Conservation (phyloP, 2,329 filamentous ascomycete species). For the Scytalidium sp. region DNA sequence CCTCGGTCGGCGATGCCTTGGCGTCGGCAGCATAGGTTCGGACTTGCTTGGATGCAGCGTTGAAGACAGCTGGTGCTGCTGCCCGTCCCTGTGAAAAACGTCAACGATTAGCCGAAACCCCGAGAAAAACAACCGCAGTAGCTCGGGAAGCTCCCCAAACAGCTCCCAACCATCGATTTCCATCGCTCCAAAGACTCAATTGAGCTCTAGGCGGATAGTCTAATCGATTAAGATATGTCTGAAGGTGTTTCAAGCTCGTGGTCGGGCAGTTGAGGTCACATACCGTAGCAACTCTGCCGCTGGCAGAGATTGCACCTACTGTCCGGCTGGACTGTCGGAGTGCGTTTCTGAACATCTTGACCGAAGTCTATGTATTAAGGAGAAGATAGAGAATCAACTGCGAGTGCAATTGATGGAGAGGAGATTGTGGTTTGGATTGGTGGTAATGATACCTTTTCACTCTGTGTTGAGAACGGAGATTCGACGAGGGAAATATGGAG, state of each 20-base stretch:
- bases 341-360: constrained; percentile 95
- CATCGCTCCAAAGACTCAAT: constrained; percentile 22
- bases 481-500: constrained; percentile 7
- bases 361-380: constrained; percentile 50
- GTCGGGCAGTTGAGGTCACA: constrained; percentile 57
- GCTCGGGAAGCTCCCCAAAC: constrained; percentile 30
- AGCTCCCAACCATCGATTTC: constrained; percentile 36
- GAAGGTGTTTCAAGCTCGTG: constrained; percentile 36
- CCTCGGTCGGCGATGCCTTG: constrained; percentile 95
- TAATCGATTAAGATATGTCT: constrained; percentile 23
- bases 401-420: constrained; percentile 62
- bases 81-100: constrained; percentile 73
- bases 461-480: constrained; percentile 15
- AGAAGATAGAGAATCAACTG: constrained; percentile 59
- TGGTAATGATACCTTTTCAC: constrained; percentile 25
- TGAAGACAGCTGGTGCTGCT: constrained; percentile 75
- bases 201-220: constrained; percentile 38
- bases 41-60: constrained; percentile 66
- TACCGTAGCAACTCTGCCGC: constrained; percentile 91
- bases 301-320: constrained; percentile 89
- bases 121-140: constrained; percentile 31
- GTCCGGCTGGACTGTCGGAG: constrained; percentile 94
- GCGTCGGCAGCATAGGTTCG: constrained; percentile 90
- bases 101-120: constrained; percentile 53
- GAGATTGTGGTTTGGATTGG: constrained; percentile 45